Evolutionary conservation across 2,329 filamentous ascomycete species (phyloP).

Genomic region (Pseudogymnoascus destructans): DNA sequence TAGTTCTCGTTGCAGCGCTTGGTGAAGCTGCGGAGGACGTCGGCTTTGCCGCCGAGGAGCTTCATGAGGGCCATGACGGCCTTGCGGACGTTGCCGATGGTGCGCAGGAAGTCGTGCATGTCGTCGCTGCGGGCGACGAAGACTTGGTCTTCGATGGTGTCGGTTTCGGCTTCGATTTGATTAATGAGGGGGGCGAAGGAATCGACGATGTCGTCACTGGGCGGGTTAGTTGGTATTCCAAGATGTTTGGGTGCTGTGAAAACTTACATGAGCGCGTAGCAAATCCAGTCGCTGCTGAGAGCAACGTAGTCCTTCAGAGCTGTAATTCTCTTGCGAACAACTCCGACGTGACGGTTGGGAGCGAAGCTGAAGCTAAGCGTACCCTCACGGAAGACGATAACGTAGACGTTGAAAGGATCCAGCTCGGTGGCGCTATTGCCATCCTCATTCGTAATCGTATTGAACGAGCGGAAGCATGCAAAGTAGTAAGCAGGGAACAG

Average conservation of each 20-base stretch:
- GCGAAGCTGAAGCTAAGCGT: slow-evolving; percentile 90
- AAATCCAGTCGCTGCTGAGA: slow-evolving; percentile 95
- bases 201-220: slow-evolving; percentile 89
- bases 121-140: slow-evolving; percentile 87
- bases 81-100: slow-evolving; percentile 83
- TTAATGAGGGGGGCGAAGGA: slow-evolving; percentile 83
- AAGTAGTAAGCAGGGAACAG: slow-evolving; percentile 97
- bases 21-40: slow-evolving; percentile 92
- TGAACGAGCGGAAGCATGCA: slow-evolving; percentile 91
- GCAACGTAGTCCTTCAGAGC: slow-evolving; percentile 90
- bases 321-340: slow-evolving; percentile 83
- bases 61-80: slow-evolving; percentile 90
- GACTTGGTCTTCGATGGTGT: slow-evolving; percentile 88
- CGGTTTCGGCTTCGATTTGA: slow-evolving; percentile 76
- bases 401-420: slow-evolving; percentile 92
- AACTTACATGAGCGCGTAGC: slow-evolving; percentile 86
- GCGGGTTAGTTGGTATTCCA: slow-evolving; percentile 11
- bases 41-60: slow-evolving; percentile 90
- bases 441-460: slow-evolving; percentile 53
- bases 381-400: slow-evolving; percentile 90
- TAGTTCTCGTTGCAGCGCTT: slow-evolving; percentile 99
- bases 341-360: slow-evolving; percentile 72
- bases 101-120: slow-evolving; percentile 72
- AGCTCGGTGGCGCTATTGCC: slow-evolving; percentile 58
- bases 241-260: neutral